Evolutionary conservation across 1,284 basidiomycete species (phyloP), one percentile per base, ranked within the genome.

Genomic region (Cerrena zonata): DNA sequence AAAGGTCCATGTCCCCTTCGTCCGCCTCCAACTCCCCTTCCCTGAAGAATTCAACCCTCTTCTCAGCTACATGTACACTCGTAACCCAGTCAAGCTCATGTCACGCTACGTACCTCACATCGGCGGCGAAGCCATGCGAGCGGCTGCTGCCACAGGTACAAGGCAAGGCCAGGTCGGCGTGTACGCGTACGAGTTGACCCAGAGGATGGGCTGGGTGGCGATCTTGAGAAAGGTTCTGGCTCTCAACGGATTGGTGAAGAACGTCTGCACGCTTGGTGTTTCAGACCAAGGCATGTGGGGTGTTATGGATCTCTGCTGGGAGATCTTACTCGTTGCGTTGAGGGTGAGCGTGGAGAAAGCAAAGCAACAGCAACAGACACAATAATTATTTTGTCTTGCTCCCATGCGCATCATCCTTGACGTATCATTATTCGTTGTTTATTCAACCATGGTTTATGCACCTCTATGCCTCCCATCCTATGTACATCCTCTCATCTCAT

Each of bases 21-120:
- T 86, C 25, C 79, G 79, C 5, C 69, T 89, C 54, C 68, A 76
- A 4, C 69, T 89, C 11, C 86, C 86, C 2, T 79, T 80, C 21
- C 78, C 83, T 1, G 72, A 74, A 1, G 78, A 82, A 1, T 87
- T 86, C 66, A 64, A 75, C 23, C 66, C 80, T 45, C 68, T 89
- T 42, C 77, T 79, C 61, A 57, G 69, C 7, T 86, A 76, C 69
- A 69, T 89, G 60, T 86, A 89, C 65, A 73, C 73, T 13, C 80
- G 84, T 63, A 74, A 76, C 49, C 65, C 76, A 15, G 72, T 72
- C 25, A 52, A 61, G 21, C 69, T 84, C 19, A 63, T 78, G 36
- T 58, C 63, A 0, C 68, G 76, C 0, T 76, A 87, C 38, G 70
- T 86, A 57, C 85, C 72, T 15, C 61, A 77, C 38, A 54, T 40